phyloP scores from a whole-genome alignment of 2,329 filamentous ascomycete species.

The Aureobasidium subglaciale region DNA sequence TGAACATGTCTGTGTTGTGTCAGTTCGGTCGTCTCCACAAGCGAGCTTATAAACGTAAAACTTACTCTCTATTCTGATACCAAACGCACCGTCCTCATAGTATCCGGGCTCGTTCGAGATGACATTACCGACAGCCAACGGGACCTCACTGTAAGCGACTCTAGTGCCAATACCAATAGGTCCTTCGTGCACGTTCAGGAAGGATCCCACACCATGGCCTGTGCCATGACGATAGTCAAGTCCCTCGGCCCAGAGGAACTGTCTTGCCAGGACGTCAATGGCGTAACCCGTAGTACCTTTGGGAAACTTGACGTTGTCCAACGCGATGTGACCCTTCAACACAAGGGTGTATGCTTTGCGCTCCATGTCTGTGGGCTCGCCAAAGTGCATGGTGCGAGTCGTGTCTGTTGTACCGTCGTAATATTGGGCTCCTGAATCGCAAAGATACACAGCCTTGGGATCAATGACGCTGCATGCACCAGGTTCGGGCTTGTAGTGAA shows the following conservation, averaged over 20 bases:
- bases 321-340: constrained; percentile 83
- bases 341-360: constrained; percentile 88
- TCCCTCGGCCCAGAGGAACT: constrained; percentile 87
- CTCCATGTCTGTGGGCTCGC: constrained; percentile 73
- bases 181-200: constrained; percentile 93
- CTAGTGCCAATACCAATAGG: constrained; percentile 93
- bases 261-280: constrained; percentile 78
- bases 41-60: not conserved
- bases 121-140: constrained; percentile 85
- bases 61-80: constrained; percentile 83
- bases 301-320: constrained; percentile 82
- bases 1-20: constrained; percentile 58
- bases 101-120: constrained; percentile 92
- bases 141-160: constrained; percentile 83
- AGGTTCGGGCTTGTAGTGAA: constrained; percentile 87
- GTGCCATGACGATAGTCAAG: constrained; percentile 95
- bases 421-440: constrained; percentile 96
- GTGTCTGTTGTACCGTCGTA: constrained; percentile 93
- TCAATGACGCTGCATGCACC: constrained; percentile 79
- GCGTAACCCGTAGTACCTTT: constrained; percentile 94
- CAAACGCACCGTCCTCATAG: constrained; percentile 92
- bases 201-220: constrained; percentile 91
- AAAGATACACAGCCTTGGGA: constrained; percentile 80
- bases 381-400: constrained; percentile 88
- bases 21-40: not conserved